phyloP scores from a whole-genome alignment of 2,329 filamentous ascomycete species.

The Cladosporium sp. region DNA sequence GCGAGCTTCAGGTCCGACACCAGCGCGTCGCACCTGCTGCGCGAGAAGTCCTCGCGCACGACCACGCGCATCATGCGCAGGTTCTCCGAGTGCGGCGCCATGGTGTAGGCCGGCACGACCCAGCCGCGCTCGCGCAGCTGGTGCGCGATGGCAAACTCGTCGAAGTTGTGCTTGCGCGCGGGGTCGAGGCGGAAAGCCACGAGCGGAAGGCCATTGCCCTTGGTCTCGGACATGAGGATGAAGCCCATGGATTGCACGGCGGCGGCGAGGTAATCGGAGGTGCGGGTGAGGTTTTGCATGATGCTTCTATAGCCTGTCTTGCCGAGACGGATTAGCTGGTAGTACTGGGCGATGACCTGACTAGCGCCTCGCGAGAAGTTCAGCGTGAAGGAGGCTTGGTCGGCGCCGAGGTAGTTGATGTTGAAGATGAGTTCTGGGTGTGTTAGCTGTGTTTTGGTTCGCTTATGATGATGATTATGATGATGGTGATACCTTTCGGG shows the following conservation, averaged over 20 bases:
- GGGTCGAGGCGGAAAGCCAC: slow-evolving; percentile 81
- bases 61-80: slow-evolving; percentile 93
- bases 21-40: slow-evolving; percentile 75
- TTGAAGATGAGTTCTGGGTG: slow-evolving; percentile 83
- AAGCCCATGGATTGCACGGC: slow-evolving; percentile 75
- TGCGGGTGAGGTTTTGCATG: slow-evolving; percentile 90
- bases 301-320: slow-evolving; percentile 90
- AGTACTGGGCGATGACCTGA: slow-evolving; percentile 95
- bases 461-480: background rate
- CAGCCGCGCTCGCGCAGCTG: slow-evolving; percentile 83
- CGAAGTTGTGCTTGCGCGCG: slow-evolving; percentile 53
- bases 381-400: slow-evolving; percentile 92
- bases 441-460: background rate
- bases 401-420: slow-evolving; percentile 96
- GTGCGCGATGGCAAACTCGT: slow-evolving; percentile 66
- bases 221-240: slow-evolving; percentile 79
- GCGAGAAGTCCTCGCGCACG: slow-evolving; percentile 87
- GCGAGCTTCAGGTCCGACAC: slow-evolving; percentile 78
- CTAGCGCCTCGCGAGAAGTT: slow-evolving; percentile 97
- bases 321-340: slow-evolving; percentile 91
- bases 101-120: slow-evolving; percentile 95
- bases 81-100: slow-evolving; percentile 81
- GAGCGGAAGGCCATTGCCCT: slow-evolving; percentile 78
- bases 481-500: slow-evolving; percentile 55
- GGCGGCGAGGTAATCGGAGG: slow-evolving; percentile 79